A percentile compares a stretch with the other conserved stretches of the same genome.
These are phyloP conservation scores for Saitozyma podzolica DNA, from an alignment of 768 basidiomycete species.

Conservation along the genomic window DNA sequence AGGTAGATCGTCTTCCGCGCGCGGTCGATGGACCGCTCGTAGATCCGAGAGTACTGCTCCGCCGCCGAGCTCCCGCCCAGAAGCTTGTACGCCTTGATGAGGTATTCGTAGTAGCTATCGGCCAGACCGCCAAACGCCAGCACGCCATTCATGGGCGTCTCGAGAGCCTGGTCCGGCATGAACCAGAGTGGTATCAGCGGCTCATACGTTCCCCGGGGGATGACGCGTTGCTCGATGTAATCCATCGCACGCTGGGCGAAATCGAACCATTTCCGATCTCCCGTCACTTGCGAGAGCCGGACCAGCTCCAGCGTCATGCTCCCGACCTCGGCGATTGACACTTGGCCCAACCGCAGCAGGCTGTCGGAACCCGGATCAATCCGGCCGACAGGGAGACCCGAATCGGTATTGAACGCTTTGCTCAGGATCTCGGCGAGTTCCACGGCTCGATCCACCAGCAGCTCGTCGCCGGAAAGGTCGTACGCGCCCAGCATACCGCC, in stretches of 20 bases:
- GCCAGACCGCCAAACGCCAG: slow-evolving; percentile 53
- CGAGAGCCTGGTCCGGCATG: slow-evolving; percentile 24
- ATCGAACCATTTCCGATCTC: slow-evolving; percentile 53
- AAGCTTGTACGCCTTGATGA: slow-evolving; percentile 56
- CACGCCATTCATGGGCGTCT: slow-evolving; percentile 35
- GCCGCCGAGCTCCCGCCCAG: slow-evolving; percentile 37
- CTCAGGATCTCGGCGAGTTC: slow-evolving; percentile 53
- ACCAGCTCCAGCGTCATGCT: slow-evolving; percentile 55
- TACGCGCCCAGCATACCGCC: slow-evolving; percentile 55
- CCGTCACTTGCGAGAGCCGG: slow-evolving; percentile 51
- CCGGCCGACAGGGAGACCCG: slow-evolving; percentile 48
- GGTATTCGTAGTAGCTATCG: slow-evolving; percentile 53
- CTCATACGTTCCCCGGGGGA: slow-evolving; percentile 27
- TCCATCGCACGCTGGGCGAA: slow-evolving; percentile 53
- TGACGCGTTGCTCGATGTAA: slow-evolving; percentile 44
- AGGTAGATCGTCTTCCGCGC: slow-evolving; percentile 45
- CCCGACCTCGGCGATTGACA: slow-evolving; percentile 52
- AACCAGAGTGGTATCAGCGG: slow-evolving; percentile 51
- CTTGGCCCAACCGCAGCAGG: slow-evolving; percentile 24
- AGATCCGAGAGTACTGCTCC: slow-evolving; percentile 52
- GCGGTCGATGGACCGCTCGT: slow-evolving; percentile 49
- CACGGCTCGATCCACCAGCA: slow-evolving; percentile 54
- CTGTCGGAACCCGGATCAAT: slow-evolving; percentile 47
- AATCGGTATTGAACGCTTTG: slow-evolving; percentile 51
- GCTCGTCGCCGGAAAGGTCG: slow-evolving; percentile 54